Evolutionary conservation across 1,284 basidiomycete species (phyloP).

Genomic region (Ceratorhiza oryzae-sativae): DNA sequence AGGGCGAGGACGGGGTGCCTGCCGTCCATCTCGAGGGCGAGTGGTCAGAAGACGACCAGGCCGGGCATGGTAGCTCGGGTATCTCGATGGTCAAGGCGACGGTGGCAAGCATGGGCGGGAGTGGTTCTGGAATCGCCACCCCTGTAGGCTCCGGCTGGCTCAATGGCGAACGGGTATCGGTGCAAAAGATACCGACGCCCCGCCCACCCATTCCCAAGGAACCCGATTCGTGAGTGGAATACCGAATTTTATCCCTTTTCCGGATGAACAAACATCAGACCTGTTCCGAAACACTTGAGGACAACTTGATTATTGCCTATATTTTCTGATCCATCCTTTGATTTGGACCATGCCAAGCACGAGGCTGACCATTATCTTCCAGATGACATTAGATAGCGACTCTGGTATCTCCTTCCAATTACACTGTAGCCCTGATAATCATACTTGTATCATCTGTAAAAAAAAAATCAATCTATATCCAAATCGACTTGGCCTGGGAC

Average conservation of each 20-base stretch:
- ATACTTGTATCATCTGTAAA: slow-evolving; percentile 11
- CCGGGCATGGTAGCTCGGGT: slow-evolving; percentile 27
- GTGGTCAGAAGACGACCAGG: slow-evolving; percentile 18
- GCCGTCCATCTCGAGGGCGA: slow-evolving; percentile 33
- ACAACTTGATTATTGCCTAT: slow-evolving; percentile 25
- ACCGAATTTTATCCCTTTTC: not conserved
- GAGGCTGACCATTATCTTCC: not conserved
- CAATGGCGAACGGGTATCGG: slow-evolving; percentile 25
- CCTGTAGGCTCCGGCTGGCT: slow-evolving; percentile 17
- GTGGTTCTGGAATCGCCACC: slow-evolving; percentile 15
- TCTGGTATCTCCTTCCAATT: not conserved
- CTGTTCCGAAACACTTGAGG: slow-evolving; percentile 24
- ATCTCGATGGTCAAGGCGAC: slow-evolving; percentile 42
- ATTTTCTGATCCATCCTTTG: slow-evolving; percentile 7
- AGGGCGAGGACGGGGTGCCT: slow-evolving; percentile 23
- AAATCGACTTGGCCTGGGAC: not conserved
- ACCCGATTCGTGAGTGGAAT: not conserved
- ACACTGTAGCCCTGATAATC: slow-evolving; percentile 9
- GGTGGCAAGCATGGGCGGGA: slow-evolving; percentile 39
- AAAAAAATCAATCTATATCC: not conserved
- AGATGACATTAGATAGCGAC: not conserved
- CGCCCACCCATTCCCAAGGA: slow-evolving; percentile 1
- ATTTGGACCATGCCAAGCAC: not conserved
- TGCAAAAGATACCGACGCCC: slow-evolving; percentile 23
- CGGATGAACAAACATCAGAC: slow-evolving; percentile 31